Evolutionary conservation across 352 stramenopile species (phyloP).

Genomic region (Globisporangium alternatum): DNA sequence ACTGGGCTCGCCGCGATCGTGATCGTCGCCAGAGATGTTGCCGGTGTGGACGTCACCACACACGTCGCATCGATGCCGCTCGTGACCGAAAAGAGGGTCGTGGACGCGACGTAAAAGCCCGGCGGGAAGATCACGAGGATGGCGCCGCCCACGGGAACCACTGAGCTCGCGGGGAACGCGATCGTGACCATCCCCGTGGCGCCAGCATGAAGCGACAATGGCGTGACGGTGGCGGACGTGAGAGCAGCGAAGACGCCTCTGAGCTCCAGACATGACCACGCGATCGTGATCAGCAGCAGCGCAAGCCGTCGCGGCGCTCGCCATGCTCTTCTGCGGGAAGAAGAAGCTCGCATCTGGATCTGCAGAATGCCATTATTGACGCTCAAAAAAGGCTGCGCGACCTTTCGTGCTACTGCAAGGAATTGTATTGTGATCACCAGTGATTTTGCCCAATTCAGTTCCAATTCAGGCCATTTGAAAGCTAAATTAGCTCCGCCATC

Average conservation of each 20-base stretch:
- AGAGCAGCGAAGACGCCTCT: constrained; percentile 18
- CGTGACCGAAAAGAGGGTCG: constrained; percentile 16
- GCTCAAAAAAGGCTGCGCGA: too few relatives aligned
- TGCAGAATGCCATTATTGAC: too few relatives aligned
- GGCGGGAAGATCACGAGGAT: constrained; percentile 43
- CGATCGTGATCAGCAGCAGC: not conserved
- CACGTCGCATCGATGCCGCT: constrained; percentile 27
- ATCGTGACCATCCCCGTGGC: constrained; percentile 30
- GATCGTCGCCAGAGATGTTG: constrained; percentile 30
- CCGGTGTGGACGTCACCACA: constrained; percentile 23
- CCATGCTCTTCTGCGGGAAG: not conserved
- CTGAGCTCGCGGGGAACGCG: constrained; percentile 30
- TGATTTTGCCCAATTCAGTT: too few relatives aligned
- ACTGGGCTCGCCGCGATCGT: constrained; percentile 27
- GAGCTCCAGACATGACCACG: not conserved
- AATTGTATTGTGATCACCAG: too few relatives aligned
- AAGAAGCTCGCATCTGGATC: too few relatives aligned
- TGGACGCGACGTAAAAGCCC: constrained; percentile 40
- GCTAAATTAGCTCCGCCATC: too few relatives aligned
- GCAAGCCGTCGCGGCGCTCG: not conserved
- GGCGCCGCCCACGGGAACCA: constrained; percentile 25
- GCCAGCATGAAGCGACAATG: constrained; percentile 25
- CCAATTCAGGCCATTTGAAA: too few relatives aligned
- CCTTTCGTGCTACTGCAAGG: too few relatives aligned
- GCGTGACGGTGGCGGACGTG: constrained; percentile 29